Evolutionary conservation across 2,329 filamentous ascomycete genomes (phyloP), one percentile per base, ranked within the genome.

Genomic region (Cadophora gregata): DNA sequence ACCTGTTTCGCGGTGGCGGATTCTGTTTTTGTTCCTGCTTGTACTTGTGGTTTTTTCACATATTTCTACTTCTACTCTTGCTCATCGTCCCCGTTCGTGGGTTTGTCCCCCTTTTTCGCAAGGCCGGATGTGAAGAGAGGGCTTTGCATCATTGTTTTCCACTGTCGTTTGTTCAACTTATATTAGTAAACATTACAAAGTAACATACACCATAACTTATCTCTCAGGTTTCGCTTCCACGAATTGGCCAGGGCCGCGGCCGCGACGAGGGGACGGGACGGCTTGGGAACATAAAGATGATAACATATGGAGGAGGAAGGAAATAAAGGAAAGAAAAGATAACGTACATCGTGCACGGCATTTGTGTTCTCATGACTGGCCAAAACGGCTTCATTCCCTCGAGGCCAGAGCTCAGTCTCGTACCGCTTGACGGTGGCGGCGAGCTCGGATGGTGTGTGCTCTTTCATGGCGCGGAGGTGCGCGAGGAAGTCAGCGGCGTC

Each of bases 381-480:
- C n/a, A 77, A 71, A 55, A 84, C 82, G 66, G 84, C 83, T 45
- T 79, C 78, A 10, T 78, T 78, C 2, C 78, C 80, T 29, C 82
- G 76, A 14, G 77, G 73, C 24, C 81, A 78, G 76, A 84, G 80
- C 71, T 82, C 81, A 0, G 74, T 73, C 67, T 84, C 81, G 67
- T 82, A 84, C 2, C 67, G 72, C 4, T 70, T 72, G 31, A 84
- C 77, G 1, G 75, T 67, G 50, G 25, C 81, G 67, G 8, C 77
- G 72, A 70, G 78, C 75, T 71, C 67, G 9, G 42, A 42, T 1
- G 56, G 60, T 1, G 70, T 72, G 10, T 72, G 70, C 7, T 68
- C 53, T 51, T 70, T 69, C 71, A 75, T 75, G 7, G 64, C 68
- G 9, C 69, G 62, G 14, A 75, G 59, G 4, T 71, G 67, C 3